Evolutionary conservation across 352 stramenopile species (phyloP), one percentile per base, ranked within the genome.

Genomic region (Phytopythium helicoides): DNA sequence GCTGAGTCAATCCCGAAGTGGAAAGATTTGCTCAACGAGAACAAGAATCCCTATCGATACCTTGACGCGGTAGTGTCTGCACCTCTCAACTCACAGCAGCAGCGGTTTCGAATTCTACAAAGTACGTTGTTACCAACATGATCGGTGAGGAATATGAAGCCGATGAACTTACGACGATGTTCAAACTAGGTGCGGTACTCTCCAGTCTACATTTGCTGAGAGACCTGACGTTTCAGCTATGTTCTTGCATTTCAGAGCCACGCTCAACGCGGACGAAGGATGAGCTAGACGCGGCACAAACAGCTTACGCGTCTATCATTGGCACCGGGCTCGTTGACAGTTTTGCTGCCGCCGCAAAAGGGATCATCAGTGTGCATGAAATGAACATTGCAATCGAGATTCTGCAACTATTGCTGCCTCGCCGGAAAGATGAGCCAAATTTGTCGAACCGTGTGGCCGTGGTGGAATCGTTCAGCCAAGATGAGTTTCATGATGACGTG

Each of bases 321-420:
- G 71, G 55, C 31, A 44, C 58, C 40, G 76, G 74, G 15, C 47
- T 86, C 16, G 68, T 74, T 26, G 49, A 61, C 6, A 89, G 76
- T 31, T 46, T 92, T 42, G 64, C 72, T 47, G 63, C 58, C 19
- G 73, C 39, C 21, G 57, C 69, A 37, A 61, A 73, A 14, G 65
- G 71, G 10, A 14, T 68, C 9, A 36, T 82, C 21, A 41, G 55
- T 6, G 40, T 65, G 10, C 56, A 66, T 1, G 68, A 76, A 34
- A 58, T 87, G 11, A 71, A 71, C 16, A 52, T 80, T 42, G 64
- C 54, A 16, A 63, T 87, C n/a, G 75, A 85, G 44, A 87, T 89
- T 41, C 41, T 89, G 16, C 60, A 81, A 31, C 47, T 78, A 6
- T 37, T 83, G 6, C 53, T 81, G 1, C 73, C 76, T 28, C 65